phyloP scores from a whole-genome alignment of 2,329 filamentous ascomycete genomes.

The Nemania sp. region DNA sequence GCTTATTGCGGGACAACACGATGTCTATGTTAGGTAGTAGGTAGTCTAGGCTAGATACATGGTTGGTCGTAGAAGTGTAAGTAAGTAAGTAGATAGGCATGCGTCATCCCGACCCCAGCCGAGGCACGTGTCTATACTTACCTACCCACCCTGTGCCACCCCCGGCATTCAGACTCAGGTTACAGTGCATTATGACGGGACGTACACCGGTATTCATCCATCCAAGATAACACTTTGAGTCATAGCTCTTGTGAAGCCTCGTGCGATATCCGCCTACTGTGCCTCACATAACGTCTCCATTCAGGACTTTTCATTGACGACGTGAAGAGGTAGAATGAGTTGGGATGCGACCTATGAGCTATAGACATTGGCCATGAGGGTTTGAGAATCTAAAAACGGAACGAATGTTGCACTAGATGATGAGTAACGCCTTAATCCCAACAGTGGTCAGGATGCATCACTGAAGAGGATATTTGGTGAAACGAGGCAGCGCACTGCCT shows the following conservation, averaged over 20 bases:
- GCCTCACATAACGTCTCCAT: too few species aligned
- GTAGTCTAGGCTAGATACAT: too few species aligned
- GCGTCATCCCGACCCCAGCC: constrained; percentile 15
- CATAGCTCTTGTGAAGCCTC: constrained; percentile 5
- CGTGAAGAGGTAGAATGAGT: not conserved
- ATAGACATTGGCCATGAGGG: not conserved
- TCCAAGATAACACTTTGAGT: constrained; percentile 4
- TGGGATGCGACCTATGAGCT: not conserved
- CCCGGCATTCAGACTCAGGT: constrained; percentile 27
- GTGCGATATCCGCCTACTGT: too few species aligned
- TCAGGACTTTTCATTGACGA: not conserved
- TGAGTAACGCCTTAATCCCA: constrained; percentile 7
- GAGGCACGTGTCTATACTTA: constrained; percentile 32
- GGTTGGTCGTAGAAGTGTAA: too few species aligned
- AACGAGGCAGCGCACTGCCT: not conserved
- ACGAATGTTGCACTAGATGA: not conserved
- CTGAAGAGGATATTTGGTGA: not conserved
- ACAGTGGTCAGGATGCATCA: not conserved
- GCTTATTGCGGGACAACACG: too few species aligned
- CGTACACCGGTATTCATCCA: not conserved
- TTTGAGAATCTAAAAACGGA: not conserved
- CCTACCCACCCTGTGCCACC: constrained; percentile 28
- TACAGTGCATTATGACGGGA: constrained; percentile 21
- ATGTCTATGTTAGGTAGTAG: too few species aligned
- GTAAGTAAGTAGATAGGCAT: not conserved